These are phyloP conservation scores for Pulveroboletus sp. DNA, from an alignment of 768 basidiomycete species.

Conservation along the genomic window DNA sequence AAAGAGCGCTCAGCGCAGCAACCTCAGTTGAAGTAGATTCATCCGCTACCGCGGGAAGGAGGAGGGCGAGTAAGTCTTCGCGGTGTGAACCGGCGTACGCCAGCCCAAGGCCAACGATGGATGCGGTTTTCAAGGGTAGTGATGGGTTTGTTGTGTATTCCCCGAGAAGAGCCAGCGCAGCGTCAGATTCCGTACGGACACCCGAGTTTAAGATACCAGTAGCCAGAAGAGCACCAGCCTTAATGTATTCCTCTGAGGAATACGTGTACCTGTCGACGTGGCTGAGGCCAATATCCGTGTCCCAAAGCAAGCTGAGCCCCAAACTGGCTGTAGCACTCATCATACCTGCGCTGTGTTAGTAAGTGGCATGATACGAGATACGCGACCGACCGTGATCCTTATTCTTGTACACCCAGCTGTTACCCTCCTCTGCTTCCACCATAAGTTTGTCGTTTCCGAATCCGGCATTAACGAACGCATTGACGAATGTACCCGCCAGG, in stretches of 20 bases:
- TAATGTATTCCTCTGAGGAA: slow-evolving; percentile 93
- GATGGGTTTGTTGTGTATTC: slow-evolving; percentile 90
- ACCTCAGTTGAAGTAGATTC: slow-evolving; percentile 86
- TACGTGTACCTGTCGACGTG: slow-evolving; percentile 98
- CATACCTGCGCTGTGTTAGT: slow-evolving; percentile 57
- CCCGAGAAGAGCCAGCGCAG: slow-evolving; percentile 82
- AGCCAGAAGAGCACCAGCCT: slow-evolving; percentile 93
- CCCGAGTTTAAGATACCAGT: slow-evolving; percentile 89
- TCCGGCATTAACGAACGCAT: slow-evolving; percentile 97
- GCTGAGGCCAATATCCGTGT: slow-evolving; percentile 87
- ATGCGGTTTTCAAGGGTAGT: slow-evolving; percentile 74
- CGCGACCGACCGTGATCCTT: slow-evolving; percentile 80
- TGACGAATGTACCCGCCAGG: slow-evolving; percentile 94
- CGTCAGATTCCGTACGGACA: slow-evolving; percentile 89
- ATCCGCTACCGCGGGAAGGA: slow-evolving; percentile 82
- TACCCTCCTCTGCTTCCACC: slow-evolving; percentile 94
- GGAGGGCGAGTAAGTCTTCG: slow-evolving; percentile 69
- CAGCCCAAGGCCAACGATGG: slow-evolving; percentile 89
- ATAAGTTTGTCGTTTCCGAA: slow-evolving; percentile 99
- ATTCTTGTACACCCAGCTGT: slow-evolving; percentile 99
- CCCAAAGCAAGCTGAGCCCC: slow-evolving; percentile 92
- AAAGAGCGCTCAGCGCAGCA: slow-evolving; percentile 75
- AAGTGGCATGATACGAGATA: neutral
- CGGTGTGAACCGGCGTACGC: slow-evolving; percentile 94
- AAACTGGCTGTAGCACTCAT: slow-evolving; percentile 94